Evolutionary conservation across 352 stramenopile species (phyloP).

Genomic region (Phytophthora crassamura): DNA sequence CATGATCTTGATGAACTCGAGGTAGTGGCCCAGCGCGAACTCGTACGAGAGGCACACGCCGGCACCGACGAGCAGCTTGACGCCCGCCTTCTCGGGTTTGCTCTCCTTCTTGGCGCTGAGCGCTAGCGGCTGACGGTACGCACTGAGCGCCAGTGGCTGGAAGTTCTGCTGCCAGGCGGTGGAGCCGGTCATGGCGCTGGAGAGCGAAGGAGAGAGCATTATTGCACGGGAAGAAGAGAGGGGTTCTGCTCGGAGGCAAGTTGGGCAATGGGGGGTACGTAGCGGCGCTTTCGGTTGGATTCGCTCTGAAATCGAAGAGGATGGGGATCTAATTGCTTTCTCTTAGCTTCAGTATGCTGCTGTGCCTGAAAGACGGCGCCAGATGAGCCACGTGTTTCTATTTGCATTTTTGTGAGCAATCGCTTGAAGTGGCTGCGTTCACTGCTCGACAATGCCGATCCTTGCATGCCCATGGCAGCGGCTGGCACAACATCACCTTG

Average conservation of each 20-base stretch:
- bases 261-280: slow-evolving; percentile 34
- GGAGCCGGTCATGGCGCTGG: slow-evolving; percentile 23
- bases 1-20: slow-evolving; percentile 96
- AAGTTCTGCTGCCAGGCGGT: slow-evolving; percentile 21
- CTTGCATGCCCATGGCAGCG: slow-evolving; percentile 3
- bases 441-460: slow-evolving; percentile 12
- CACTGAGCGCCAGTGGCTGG: slow-evolving; percentile 36
- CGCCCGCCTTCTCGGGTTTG: slow-evolving; percentile 57
- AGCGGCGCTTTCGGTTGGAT: slow-evolving; percentile 19
- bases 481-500: not conserved
- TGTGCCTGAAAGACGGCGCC: slow-evolving; percentile 11
- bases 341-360: slow-evolving; percentile 10
- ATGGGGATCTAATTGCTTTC: not conserved
- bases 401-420: slow-evolving; percentile 29
- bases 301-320: slow-evolving; percentile 19
- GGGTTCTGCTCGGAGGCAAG: slow-evolving; percentile 3
- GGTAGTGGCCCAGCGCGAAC: slow-evolving; percentile 87
- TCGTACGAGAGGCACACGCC: slow-evolving; percentile 91
- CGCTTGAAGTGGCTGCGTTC: slow-evolving; percentile 4
- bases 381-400: slow-evolving; percentile 17
- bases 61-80: slow-evolving; percentile 88
- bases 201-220: slow-evolving; percentile 28
- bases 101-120: slow-evolving; percentile 37
- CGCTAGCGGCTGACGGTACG: slow-evolving; percentile 22
- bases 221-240: not conserved